Base-by-base conservation (phyloP, 352 stramenopile species). In the Phytopythium mirpurense region DNA sequence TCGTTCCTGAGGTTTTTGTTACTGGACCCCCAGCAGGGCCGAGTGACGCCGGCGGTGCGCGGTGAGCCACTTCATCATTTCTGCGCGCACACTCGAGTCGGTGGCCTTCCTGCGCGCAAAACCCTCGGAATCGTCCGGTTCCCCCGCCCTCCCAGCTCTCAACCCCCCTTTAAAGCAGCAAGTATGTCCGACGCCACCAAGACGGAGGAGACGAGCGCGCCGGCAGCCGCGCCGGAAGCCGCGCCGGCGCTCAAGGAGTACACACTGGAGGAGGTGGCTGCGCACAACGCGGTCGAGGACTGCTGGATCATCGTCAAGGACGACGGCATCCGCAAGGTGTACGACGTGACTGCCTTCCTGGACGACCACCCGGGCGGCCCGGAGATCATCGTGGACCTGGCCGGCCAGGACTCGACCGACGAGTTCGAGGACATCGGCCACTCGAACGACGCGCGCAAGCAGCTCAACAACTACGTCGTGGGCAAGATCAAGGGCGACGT, bases 341-440 rank as follows among this genome's bases (percentile, higher is more conserved):
- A 99, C 71, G 94, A 99, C 69, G 92, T 99, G 34, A 98, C 95
- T 21, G 83, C 85, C 50, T 99, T 99, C 78, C 78, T 99, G 49
- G 95, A 99, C 63, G 95, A 99, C 70, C 97, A 99, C 76, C 97
- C 97, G n/a, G 97, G 97, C 67, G 97, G 97, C 50, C 90, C 96
- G 10, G 96, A 99, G 78, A 96, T 99, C 56, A 90, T 99, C 66
- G 71, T 98, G 48, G 96, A 98, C 60, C 77, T 98, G 56, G 91
- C 90, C 24, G 95, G 93, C 44, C 74, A 92, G 64, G 92, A 98
- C 70, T 91, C 87, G 19, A 96, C 86, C 4, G 90, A 92, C 49
- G 90, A 95, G 56, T 98, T 98, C 62, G 78, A 99, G 65, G 96
- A 98, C 65, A 98, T 99, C 65, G 96, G 96, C 21, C 96, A 99